Conservation (phyloP, 345 rosid genomes). For the Noccaea bulbosa region DNA sequence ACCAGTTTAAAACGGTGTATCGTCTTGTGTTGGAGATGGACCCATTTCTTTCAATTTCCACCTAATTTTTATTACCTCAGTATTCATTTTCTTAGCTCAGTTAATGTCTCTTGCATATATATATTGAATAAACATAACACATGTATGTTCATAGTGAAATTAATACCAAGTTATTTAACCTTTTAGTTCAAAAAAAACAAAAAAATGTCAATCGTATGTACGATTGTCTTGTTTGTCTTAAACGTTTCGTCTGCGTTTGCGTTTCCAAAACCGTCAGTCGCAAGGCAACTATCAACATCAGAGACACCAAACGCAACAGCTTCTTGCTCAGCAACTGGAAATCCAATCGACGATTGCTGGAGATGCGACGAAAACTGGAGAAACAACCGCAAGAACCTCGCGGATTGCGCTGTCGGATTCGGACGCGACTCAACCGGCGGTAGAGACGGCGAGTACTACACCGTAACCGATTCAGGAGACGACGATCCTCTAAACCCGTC, state of each 20-base stretch:
- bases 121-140: conserved; percentile 25
- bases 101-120: conserved; percentile 33
- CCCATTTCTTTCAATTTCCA: conserved; percentile 43
- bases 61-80: conserved; percentile 42
- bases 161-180: not conserved
- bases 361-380: conserved; percentile 67
- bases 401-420: conserved; percentile 69
- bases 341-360: conserved; percentile 76
- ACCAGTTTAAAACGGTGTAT: conserved; percentile 36
- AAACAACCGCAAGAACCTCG: conserved; percentile 55
- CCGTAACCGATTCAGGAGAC: conserved; percentile 45
- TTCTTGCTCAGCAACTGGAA: conserved; percentile 48
- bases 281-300: conserved; percentile 17
- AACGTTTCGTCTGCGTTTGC: conserved; percentile 17
- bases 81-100: conserved; percentile 22
- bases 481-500: conserved; percentile 51
- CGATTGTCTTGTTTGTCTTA: conserved; percentile 28
- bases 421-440: conserved; percentile 72
- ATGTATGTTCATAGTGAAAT: conserved; percentile 11
- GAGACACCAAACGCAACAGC: conserved; percentile 24
- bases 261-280: conserved; percentile 25
- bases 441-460: conserved; percentile 56
- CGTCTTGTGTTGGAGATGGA: conserved; percentile 28
- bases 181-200: conserved; percentile 12
- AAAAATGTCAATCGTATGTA: conserved; percentile 32